A percentile compares a stretch with the other conserved stretches of the same genome.
Conservation (phyloP, 495 filamentous ascomycete genomes). For the Astrothelium macrocarpum region DNA sequence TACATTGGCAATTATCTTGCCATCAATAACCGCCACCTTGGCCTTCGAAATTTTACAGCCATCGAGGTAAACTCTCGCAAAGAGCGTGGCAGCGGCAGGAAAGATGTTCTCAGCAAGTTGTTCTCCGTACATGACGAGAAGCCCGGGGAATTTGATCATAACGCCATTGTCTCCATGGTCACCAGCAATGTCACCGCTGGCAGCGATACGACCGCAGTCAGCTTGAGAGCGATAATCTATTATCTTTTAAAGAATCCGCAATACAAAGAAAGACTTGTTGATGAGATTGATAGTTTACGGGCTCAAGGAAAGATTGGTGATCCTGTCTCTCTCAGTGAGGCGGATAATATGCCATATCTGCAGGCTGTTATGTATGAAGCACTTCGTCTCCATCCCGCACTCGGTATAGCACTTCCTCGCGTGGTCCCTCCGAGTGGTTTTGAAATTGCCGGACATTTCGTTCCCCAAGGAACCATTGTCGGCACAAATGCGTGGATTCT, state of each 20-base stretch:
- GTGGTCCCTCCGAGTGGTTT: conserved; percentile 21
- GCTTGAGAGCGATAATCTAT: conserved; percentile 26
- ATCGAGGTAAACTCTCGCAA: conserved; percentile 21
- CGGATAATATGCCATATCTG: conserved; percentile 28
- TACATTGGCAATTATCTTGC: conserved; percentile 28
- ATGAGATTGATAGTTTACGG: conserved; percentile 19
- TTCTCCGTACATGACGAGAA: conserved; percentile 23
- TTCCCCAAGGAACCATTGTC: conserved; percentile 22
- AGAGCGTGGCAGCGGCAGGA: conserved; percentile 19
- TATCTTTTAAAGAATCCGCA: conserved; percentile 26
- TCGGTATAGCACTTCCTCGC: conserved; percentile 24
- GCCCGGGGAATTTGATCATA: conserved; percentile 21
- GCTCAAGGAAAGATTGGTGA: conserved; percentile 17
- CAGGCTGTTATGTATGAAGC: conserved; percentile 30
- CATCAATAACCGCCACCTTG: conserved; percentile 26
- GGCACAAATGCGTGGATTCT: conserved; percentile 28
- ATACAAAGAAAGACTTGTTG: conserved; percentile 18
- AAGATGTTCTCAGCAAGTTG: conserved; percentile 26
- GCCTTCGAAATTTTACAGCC: conserved; percentile 26
- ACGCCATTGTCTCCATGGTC: conserved; percentile 23
- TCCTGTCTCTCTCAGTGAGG: conserved; percentile 18
- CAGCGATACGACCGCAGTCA: conserved; percentile 29
- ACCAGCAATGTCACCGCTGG: conserved; percentile 27
- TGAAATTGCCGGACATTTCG: conserved; percentile 18
- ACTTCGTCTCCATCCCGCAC: conserved; percentile 26